Evolutionary conservation across 495 filamentous ascomycete species (phyloP), one percentile per base, ranked within the genome.

Genomic region (Penicillium ucsense): DNA sequence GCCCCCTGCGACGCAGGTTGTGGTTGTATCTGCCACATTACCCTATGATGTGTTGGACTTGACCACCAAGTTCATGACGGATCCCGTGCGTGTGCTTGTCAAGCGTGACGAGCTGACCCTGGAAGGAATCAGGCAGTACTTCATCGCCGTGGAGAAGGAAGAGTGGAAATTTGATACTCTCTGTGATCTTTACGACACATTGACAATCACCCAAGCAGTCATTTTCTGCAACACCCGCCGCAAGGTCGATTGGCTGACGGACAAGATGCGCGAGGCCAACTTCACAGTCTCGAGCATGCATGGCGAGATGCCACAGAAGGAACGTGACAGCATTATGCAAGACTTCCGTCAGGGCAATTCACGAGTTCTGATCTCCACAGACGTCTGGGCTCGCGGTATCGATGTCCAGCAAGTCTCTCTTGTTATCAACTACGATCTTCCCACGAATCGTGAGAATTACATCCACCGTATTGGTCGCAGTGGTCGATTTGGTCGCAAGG

Each of bases 141-240:
- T 94, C 71, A 99, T 99, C 57, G 94, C 92, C 8, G 90, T 97
- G 31, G 92, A 99, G 72, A 97, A 96, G 72, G 92, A 99, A 66
- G 92, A 97, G 58, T 99, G 92, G 92, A 99, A 99, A 61, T 89
- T 99, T 54, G 92, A 99, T 62, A 99, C 92, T n/a, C 82, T 99
- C 6, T 97, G 88, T 62, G 92, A 99, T 75, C 84, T 99, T 29
- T 99, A 99, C 77, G 92, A 99, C 63, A 99, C 92, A 5, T 72
- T 99, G 51, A 99, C 92, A 45, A 99, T 99, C 66, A 99, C 92
- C 11, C 92, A 99, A 68, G 92, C 92, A 7, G 92, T 99, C 59
- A 99, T 99, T 66, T 99, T 99, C 82, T 99, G 92, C 79, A 99
- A 99, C 74, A 99, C 92, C 9, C 85, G 92, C 58, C 80, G 94